Evolutionary conservation across 1,284 basidiomycete species (phyloP).

Genomic region (Irpex sp.): DNA sequence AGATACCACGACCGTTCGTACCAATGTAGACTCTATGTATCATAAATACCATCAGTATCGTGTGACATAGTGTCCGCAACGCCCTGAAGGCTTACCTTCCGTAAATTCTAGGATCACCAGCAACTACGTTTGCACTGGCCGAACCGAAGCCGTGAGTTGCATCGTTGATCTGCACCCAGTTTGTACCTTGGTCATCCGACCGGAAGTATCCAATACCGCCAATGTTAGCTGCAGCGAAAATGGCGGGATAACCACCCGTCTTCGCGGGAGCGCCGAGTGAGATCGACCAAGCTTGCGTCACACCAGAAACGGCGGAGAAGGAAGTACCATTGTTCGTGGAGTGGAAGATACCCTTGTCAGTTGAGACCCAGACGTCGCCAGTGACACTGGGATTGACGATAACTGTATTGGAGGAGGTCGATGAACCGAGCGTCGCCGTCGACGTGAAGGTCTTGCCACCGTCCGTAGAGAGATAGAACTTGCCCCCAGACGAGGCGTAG

Average conservation of each 20-base stretch:
- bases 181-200: conserved; percentile 53
- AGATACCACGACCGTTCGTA: conserved; percentile 61
- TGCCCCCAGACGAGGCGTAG: conserved; percentile 52
- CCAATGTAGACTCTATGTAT: conserved; percentile 53
- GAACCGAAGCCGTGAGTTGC: conserved; percentile 57
- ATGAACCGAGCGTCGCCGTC: conserved; percentile 42
- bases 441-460: conserved; percentile 48
- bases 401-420: conserved; percentile 46
- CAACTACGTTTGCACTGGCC: conserved; percentile 42
- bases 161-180: conserved; percentile 63
- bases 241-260: conserved; percentile 50
- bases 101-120: conserved; percentile 52
- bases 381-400: conserved; percentile 48
- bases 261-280: conserved; percentile 53
- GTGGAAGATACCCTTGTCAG: conserved; percentile 59
- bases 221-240: conserved; percentile 54
- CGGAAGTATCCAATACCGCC: conserved; percentile 52
- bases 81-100: conserved; percentile 37
- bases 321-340: conserved; percentile 51
- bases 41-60: not conserved
- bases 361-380: conserved; percentile 60
- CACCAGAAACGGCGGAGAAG: conserved; percentile 45
- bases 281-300: conserved; percentile 53
- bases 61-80: not conserved
- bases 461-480: conserved; percentile 57